Evolutionary conservation across 177 flowering plant genomes (phyloP), one percentile per base, ranked within the genome.

Genomic region (Vitis hybrid): DNA sequence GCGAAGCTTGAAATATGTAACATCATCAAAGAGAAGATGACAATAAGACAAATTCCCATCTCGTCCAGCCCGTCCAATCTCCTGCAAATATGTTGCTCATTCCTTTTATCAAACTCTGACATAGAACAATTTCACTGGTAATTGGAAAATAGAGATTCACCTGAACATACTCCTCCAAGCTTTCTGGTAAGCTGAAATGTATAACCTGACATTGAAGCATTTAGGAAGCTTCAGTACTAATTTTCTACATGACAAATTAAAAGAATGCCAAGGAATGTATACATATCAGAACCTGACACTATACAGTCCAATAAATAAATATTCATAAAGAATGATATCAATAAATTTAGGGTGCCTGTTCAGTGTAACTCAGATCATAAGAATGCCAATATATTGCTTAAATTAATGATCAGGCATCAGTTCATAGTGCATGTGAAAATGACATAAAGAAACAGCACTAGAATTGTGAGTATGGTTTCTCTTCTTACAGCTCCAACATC

Each of bases 161-260:
- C 96, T 96, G 98, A 63, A 96, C 99, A 81, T 93, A 96, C 78
- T 90, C 97, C 84, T 96, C 99, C 84, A 96, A 82, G 81, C 97
- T 96, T 85, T 87, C 97, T 52, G 99, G 98, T 76, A 96, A 71
- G 82, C 94, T 88, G 78, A 87, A 93, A 81, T 96, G 97, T 68
- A 96, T 87, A 20, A 96, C 93, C 99, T 95, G 90, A 70, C 78
- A 75, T 35, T 48, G 46, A 70, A 66, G 20, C 64, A 46, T 32
- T 20, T 51, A 54, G 62, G 41, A 46, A 41, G 4, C 15, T 54
- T 67, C 27, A 65, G n/a, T 17, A 50, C 27, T 49, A 49, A 59
- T 46, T 13, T 24, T 3, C 49, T 20, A 27, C 67, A 46, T 27
- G 27, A 60, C 9, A 14, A 15, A 3, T 13, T 61, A 35, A 35